Base-by-base conservation (phyloP, 2,329 filamentous ascomycete genomes). In the Paecilomyces fulvus region DNA sequence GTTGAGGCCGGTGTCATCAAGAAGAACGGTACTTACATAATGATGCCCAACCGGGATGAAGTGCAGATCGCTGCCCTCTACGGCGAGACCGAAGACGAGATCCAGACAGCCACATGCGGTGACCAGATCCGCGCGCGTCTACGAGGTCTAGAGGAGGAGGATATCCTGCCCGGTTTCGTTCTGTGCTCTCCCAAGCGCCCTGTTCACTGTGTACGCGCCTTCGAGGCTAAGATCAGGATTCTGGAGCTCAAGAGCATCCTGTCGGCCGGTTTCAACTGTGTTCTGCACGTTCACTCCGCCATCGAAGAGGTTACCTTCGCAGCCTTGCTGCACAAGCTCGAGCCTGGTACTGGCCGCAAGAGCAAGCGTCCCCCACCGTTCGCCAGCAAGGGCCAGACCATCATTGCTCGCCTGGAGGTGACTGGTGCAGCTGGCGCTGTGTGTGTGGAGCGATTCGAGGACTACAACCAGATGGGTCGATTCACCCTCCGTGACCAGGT, bases 251-350 rank as follows among this genome's bases (percentile, higher is more conserved):
- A 95, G 83, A 91, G 80, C 66, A 99, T 99, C 69, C 81, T 99
- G 43, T 89, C 88, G 8, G 90, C 92, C 20, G 94, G 94, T 54
- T 99, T 96, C 79, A 96, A 96, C 79, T 99, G 94, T 69, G 95
- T 99, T 46, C 80, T 99, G 64, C 94, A 99, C 77, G 90, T 99
- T 21, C 94, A 99, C 76, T 91, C 92, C 3, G 94, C 94, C 21
- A 95, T 96, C 59, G 94, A 99, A 79, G 94, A 99, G 75, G 90
- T 99, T 57, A 96, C 92, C 0, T 95, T 99, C 68, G 83, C 85
- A 0, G 83, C 87, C 3, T 81, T 99, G 54, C 77, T 99, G 63
- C 94, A 99, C 78, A 96, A 92, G 76, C 79, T 97, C 50, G 92
- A 99, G 74, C 96, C 96, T 76, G 92, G 92, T 54, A 99, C 94